Evolutionary conservation across 2,329 filamentous ascomycete genomes (phyloP).

Genomic region (Stachybotrys chlorohalonatus): DNA sequence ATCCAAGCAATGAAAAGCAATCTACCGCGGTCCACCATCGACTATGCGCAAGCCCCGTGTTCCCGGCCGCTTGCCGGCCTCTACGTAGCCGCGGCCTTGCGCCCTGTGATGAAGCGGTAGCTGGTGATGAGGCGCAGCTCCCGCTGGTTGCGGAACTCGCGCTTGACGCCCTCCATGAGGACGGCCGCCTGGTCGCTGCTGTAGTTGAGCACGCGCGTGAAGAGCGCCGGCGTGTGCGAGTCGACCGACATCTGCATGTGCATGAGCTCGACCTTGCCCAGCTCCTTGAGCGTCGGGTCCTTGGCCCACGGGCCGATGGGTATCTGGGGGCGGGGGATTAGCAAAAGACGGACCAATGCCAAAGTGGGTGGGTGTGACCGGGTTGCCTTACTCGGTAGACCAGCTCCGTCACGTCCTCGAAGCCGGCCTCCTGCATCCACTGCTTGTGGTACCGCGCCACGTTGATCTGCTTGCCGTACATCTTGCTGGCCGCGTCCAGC

Average conservation of each 20-base stretch:
- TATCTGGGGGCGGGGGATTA: conserved; percentile 14
- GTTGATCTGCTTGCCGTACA: conserved; percentile 29
- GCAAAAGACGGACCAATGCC: background rate
- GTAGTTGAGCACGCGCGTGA: conserved; percentile 27
- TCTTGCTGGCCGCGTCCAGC: conserved; percentile 22
- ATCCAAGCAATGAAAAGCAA: too few relatives aligned
- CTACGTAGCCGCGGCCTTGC: conserved; percentile 8
- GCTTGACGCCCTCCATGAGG: conserved; percentile 35
- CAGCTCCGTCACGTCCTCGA: conserved; percentile 23
- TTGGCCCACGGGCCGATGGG: conserved; percentile 29
- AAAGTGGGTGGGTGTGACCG: background rate
- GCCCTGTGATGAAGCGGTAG: conserved; percentile 23
- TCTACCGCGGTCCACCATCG: too few relatives aligned
- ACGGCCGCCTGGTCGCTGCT: conserved; percentile 29
- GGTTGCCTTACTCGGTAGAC: conserved; percentile 15
- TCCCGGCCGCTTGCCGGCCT: too few relatives aligned
- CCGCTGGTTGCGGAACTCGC: conserved; percentile 22
- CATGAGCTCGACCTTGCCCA: conserved; percentile 22
- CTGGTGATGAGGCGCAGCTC: conserved; percentile 22
- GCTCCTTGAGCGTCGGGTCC: conserved; percentile 24
- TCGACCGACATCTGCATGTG: conserved; percentile 34
- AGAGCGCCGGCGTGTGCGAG: conserved; percentile 29
- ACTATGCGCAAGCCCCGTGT: too few relatives aligned
- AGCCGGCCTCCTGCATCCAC: conserved; percentile 28
- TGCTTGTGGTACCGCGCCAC: conserved; percentile 25